Base-by-base conservation (phyloP, 2,329 filamentous ascomycete species). In the Penicillium corylophilum region DNA sequence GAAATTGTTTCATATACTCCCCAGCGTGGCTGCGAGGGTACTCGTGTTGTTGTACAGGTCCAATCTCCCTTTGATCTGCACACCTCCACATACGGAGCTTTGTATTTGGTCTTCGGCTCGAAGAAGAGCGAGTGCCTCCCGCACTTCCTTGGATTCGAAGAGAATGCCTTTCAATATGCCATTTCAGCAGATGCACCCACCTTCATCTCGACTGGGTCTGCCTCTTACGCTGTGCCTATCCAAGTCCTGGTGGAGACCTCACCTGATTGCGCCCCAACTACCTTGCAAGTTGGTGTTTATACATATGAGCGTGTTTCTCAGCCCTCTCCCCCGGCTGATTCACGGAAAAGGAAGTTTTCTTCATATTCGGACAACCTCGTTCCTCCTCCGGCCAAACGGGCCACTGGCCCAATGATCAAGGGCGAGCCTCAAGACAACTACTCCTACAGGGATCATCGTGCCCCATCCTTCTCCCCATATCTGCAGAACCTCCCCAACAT, bases 21-120 rank as follows among this genome's bases (percentile, higher is more conserved):
- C 16, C 75, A 77, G 40, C 79, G 82, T 64, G 92, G 91, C 39
- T 73, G 79, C 29, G 80, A 82, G 65, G 88, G 88, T 48, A 88
- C 87, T 18, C 85, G 85, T 63, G 76, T 96, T 9, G 80, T 82
- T 53, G 79, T 96, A 57, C 87, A 89, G 67, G 82, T 95, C 26
- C 84, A 86, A 46, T 87, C 88, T 39, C 81, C 86, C 54, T 89
- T 89, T 74, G 87, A 95, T 65, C 74, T 95, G 51, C 81, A 85
- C 70, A 80, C 78, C 28, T 79, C 79, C 52, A 80, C 77, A 63
- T 76, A 66, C 39, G 65, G 66, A 10, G 57, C 78, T 45, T 85
- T 89, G 64, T 86, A 76, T 57, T 72, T 96, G 48, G 81, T 86
- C 42, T 95, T 96, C 71, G 90, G 90, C n/a, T 79, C 82, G n/a